Evolutionary conservation across 2,329 filamentous ascomycete species (phyloP).

Genomic region (Ilyonectria sp.): DNA sequence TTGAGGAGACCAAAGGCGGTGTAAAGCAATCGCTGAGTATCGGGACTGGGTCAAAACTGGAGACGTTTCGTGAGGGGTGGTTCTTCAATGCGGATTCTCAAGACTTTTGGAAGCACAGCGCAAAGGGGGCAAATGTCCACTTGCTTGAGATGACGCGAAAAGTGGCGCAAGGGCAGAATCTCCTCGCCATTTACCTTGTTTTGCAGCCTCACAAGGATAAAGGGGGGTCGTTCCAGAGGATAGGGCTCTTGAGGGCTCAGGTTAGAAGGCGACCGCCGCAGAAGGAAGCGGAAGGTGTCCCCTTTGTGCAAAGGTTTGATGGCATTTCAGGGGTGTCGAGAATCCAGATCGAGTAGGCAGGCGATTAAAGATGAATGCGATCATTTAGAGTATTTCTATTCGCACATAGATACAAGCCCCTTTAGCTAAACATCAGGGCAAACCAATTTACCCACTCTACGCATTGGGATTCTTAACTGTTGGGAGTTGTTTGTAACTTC

Average conservation of each 20-base stretch:
- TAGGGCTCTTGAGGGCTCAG: constrained; percentile 20
- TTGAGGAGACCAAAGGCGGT: neutral
- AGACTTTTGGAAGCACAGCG: constrained; percentile 1
- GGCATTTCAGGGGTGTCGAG: constrained; percentile 3
- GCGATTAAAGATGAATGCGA: neutral
- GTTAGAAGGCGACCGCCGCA: constrained; percentile 4
- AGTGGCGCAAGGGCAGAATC: neutral
- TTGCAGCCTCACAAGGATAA: constrained; percentile 11
- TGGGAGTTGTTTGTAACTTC: too few species aligned
- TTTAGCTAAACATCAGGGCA: too few species aligned
- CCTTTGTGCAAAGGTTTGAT: constrained; percentile 21
- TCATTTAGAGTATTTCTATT: too few species aligned
- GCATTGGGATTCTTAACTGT: too few species aligned
- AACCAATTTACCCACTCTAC: too few species aligned
- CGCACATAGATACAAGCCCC: neutral
- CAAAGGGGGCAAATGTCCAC: neutral
- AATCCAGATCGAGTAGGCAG: constrained; percentile 19
- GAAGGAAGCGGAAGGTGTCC: neutral
- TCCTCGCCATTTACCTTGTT: constrained; percentile 16
- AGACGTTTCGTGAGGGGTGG: constrained; percentile 15
- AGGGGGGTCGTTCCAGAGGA: constrained; percentile 1
- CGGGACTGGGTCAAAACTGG: neutral
- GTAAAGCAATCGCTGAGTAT: neutral
- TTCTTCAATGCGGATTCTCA: constrained; percentile 24
- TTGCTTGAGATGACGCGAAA: constrained; percentile 30